Conservation (phyloP, 768 basidiomycete genomes). For the Pleurotus cornucopiae region DNA sequence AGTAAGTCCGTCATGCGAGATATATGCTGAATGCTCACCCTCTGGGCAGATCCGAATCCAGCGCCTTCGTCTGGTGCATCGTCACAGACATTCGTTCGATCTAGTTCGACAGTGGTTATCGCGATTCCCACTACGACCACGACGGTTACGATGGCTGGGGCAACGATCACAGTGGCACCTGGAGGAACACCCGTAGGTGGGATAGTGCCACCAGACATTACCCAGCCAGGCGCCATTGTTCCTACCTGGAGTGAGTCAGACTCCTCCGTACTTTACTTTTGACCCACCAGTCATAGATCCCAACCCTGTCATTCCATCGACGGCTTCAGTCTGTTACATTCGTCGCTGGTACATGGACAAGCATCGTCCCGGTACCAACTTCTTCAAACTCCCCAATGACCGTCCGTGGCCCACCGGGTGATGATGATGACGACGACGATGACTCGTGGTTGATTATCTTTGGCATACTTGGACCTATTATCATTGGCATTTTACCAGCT, state of each 20-base stretch:
- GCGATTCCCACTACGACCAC: not conserved
- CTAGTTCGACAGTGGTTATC: not conserved
- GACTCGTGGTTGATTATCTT: not conserved
- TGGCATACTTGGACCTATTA: not conserved
- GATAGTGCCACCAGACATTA: not conserved
- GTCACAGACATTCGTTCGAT: not conserved
- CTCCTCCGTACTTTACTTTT: not conserved
- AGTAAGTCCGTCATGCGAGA: not conserved
- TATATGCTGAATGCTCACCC: not conserved
- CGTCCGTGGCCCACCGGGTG: not conserved
- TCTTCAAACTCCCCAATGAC: not conserved
- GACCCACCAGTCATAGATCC: not conserved
- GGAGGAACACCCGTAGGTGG: not conserved
- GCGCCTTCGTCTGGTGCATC: not conserved
- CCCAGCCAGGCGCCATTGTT: not conserved
- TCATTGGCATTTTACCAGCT: not conserved
- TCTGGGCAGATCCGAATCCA: not conserved
- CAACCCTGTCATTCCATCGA: not conserved
- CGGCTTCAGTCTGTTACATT: slow-evolving; percentile 1
- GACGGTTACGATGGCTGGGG: not conserved
- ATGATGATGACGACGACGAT: not conserved
- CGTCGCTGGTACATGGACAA: not conserved
- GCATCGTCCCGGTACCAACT: not conserved
- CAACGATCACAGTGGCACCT: slow-evolving; percentile 1
- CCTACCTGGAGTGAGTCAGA: not conserved